phyloP scores from a whole-genome alignment of 2,329 filamentous ascomycete genomes.

The Paracorniculantispora psalliotae region DNA sequence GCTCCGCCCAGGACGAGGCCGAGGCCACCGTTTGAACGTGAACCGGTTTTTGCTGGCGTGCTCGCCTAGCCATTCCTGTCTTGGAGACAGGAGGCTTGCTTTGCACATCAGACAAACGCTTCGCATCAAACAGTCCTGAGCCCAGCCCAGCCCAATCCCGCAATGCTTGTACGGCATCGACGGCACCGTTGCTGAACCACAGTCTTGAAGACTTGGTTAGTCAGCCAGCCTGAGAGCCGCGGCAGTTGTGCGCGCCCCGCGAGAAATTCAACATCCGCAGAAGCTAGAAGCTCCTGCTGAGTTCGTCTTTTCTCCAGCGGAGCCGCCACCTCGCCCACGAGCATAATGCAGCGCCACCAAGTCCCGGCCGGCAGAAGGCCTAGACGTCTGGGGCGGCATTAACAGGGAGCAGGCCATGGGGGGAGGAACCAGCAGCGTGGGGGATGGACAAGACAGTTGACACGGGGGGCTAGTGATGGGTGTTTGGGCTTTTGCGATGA shows the following conservation, averaged over 20 bases:
- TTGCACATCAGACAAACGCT: not conserved
- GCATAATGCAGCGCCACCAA: too few relatives aligned
- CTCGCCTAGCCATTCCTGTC: not conserved
- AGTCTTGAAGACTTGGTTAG: conserved; percentile 7
- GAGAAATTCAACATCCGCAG: not conserved
- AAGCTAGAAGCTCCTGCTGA: not conserved
- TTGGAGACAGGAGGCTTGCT: conserved; percentile 2
- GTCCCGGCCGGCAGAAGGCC: too few relatives aligned
- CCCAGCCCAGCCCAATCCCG: too few relatives aligned
- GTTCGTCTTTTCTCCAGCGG: too few relatives aligned
- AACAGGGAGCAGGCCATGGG: too few relatives aligned
- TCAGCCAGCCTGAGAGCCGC: not conserved
- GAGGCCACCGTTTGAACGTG: conserved; percentile 24
- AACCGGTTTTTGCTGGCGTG: not conserved
- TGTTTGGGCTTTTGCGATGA: too few relatives aligned
- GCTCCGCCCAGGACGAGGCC: conserved; percentile 55
- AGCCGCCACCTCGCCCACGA: too few relatives aligned
- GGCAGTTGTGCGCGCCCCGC: not conserved
- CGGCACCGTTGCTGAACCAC: not conserved
- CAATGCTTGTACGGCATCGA: conserved; percentile 2
- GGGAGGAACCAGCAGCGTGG: too few relatives aligned
- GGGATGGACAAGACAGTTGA: too few relatives aligned
- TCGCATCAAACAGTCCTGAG: too few relatives aligned
- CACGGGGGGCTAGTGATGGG: too few relatives aligned
- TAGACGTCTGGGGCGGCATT: too few relatives aligned